Conservation (phyloP, 768 basidiomycete genomes). For the Amanita muscaria region DNA sequence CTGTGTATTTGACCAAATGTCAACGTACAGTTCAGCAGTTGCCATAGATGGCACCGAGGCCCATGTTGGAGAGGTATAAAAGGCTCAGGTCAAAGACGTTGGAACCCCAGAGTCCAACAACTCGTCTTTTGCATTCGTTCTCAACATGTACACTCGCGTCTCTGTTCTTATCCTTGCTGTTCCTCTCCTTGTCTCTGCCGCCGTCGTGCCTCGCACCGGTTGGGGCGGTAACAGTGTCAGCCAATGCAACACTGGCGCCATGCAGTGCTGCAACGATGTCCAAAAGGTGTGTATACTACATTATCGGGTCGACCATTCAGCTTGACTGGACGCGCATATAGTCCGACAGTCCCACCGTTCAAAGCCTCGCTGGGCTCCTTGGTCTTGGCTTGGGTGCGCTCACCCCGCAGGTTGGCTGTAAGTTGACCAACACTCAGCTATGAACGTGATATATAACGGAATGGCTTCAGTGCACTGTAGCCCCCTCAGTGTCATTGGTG, state of each 20-base stretch:
- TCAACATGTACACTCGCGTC: slow-evolving; percentile 16
- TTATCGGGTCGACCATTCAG: neutral
- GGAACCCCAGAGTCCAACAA: slow-evolving; percentile 3
- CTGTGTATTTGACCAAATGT: slow-evolving; percentile 3
- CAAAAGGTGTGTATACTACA: slow-evolving; percentile 9
- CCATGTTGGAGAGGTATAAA: slow-evolving; percentile 1
- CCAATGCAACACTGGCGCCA: slow-evolving; percentile 15
- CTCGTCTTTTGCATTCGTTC: neutral
- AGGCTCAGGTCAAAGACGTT: neutral
- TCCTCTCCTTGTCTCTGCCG: slow-evolving; percentile 14
- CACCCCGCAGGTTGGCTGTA: slow-evolving; percentile 15
- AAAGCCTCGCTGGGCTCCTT: slow-evolving; percentile 7
- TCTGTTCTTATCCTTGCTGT: slow-evolving; percentile 15
- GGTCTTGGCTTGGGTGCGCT: slow-evolving; percentile 9
- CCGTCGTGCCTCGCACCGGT: slow-evolving; percentile 12
- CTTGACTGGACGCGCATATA: neutral
- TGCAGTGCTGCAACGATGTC: slow-evolving; percentile 17
- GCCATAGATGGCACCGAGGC: neutral
- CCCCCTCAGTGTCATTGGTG: slow-evolving; percentile 11
- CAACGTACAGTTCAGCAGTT: slow-evolving; percentile 3
- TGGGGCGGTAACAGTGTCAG: slow-evolving; percentile 2
- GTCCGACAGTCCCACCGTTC: neutral
- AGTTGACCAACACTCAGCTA: neutral
- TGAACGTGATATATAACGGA: neutral
- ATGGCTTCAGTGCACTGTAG: slow-evolving; percentile 13